These are phyloP conservation scores for Roridomyces roridus DNA, from an alignment of 768 basidiomycete species.

Conservation along the genomic window DNA sequence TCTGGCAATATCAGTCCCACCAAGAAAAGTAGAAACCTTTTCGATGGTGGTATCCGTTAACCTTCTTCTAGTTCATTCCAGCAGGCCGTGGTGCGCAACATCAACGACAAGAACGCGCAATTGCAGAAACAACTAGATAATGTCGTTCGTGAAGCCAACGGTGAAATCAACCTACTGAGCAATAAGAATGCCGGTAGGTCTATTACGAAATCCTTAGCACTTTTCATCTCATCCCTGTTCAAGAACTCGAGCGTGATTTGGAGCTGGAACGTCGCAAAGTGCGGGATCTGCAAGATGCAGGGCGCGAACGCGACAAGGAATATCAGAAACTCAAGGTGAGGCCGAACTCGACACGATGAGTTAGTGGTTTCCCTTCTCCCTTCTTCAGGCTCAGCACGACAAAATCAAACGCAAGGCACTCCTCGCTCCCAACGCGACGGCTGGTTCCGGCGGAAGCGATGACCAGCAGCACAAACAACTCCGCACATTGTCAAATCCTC, in stretches of 20 bases:
- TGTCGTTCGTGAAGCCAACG: slow-evolving; percentile 85
- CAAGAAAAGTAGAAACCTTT: slow-evolving; percentile 70
- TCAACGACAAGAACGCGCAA: slow-evolving; percentile 84
- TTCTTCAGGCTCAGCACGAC: slow-evolving; percentile 70
- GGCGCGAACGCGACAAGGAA: slow-evolving; percentile 83
- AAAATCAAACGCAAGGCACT: slow-evolving; percentile 84
- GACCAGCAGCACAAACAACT: slow-evolving; percentile 36
- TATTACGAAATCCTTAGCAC: too few relatives aligned
- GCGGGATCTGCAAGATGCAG: slow-evolving; percentile 74
- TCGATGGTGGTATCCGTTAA: slow-evolving; percentile 6
- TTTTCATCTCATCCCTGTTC: not conserved
- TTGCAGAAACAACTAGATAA: slow-evolving; percentile 86
- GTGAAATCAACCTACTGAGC: slow-evolving; percentile 73
- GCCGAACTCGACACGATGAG: not conserved
- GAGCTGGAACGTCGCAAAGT: slow-evolving; percentile 80
- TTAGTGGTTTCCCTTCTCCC: not conserved
- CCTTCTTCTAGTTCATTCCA: slow-evolving; percentile 71
- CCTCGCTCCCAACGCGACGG: slow-evolving; percentile 49
- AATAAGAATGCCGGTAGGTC: slow-evolving; percentile 68
- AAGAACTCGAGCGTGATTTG: slow-evolving; percentile 82
- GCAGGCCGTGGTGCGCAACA: slow-evolving; percentile 79
- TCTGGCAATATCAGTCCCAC: slow-evolving; percentile 91
- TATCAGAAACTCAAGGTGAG: slow-evolving; percentile 84
- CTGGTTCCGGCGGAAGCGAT: slow-evolving; percentile 23
- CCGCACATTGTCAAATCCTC: slow-evolving; percentile 33